Base-by-base conservation (phyloP, 225 moss, liverwort and hornwort species). In the Bryum argenteum region DNA sequence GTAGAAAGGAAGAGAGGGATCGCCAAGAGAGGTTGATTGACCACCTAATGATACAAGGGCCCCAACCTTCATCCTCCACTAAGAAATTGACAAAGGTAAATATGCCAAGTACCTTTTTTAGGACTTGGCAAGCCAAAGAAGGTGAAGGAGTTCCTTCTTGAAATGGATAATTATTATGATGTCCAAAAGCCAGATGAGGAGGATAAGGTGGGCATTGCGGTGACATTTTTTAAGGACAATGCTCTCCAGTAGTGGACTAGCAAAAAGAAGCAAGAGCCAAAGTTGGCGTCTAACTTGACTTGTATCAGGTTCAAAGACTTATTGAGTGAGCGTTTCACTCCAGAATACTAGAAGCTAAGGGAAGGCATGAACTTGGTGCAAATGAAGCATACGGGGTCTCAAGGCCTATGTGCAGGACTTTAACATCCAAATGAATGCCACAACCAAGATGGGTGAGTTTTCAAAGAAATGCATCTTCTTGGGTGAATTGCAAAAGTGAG, bases 321-420 rank as follows among this genome's bases (percentile, higher is more conserved):
- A 6, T 40, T 61, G 17, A 61, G 61, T 40, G 61, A 61, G 9
- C n/a, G 61, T n/a, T 61, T 61, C 40, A 61, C 61, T 1, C 61
- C 40, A 1, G n/a, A 61, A 40, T 61, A 61, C 24, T 18, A 58
- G 15, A 33, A 33, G 28, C 16, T 58, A 24, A 23, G 56, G 23
- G 56, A 56, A 1, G 56, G 58, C 11, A 61, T 61, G 39, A 61
- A 59, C 58, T 59, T 59, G 58, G 58, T 59, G 14, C 33, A 59
- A 59, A 59, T 59, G 58, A 37, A 37, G 58, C 58, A 59, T 16
- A 37, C 58, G 1, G 12, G 15, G 37, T 59, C 58, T 59, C 1
- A 59, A 33, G 14, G 58, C 15, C 58, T 59, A 59, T 37, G 58
- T 59, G 58, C 1, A 8, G 2, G 39, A 39, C 5, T 61, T 61